These are phyloP conservation scores for Chlorencoelia australis DNA, from an alignment of 2,329 filamentous ascomycete genomes.

Conservation along the genomic window DNA sequence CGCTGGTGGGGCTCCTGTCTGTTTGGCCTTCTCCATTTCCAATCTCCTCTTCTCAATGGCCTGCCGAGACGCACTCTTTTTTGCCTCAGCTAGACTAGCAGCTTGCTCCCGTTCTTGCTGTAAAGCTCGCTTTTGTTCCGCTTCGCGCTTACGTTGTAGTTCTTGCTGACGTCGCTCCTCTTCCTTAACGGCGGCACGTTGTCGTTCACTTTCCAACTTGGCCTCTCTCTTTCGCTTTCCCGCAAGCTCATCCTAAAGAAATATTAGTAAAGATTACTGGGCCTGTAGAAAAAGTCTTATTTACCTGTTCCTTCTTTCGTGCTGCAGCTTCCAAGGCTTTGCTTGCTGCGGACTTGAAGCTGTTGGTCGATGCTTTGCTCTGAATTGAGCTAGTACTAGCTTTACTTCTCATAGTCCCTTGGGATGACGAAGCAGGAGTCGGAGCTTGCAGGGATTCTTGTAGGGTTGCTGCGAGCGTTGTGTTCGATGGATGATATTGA, in stretches of 20 bases:
- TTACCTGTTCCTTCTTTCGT: slow-evolving; percentile 65
- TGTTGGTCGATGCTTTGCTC: slow-evolving; percentile 35
- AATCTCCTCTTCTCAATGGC: slow-evolving; percentile 41
- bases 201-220: slow-evolving; percentile 72
- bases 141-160: slow-evolving; percentile 48
- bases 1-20: slow-evolving; percentile 52
- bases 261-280: slow-evolving; percentile 7
- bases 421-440: slow-evolving; percentile 36
- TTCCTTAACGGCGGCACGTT: slow-evolving; percentile 56
- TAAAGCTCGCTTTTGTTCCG: slow-evolving; percentile 36
- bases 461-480: slow-evolving; percentile 44
- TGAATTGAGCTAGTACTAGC: slow-evolving; percentile 39
- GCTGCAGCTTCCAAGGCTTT: slow-evolving; percentile 68
- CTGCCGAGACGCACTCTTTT: slow-evolving; percentile 53
- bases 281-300: slow-evolving; percentile 3
- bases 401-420: slow-evolving; percentile 46
- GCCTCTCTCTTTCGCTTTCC: slow-evolving; percentile 69
- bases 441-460: slow-evolving; percentile 43
- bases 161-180: slow-evolving; percentile 55
- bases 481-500: slow-evolving; percentile 50
- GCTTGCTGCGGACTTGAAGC: slow-evolving; percentile 56
- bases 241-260: slow-evolving; percentile 59
- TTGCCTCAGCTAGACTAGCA: slow-evolving; percentile 45
- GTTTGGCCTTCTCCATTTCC: slow-evolving; percentile 52
- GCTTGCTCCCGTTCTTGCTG: slow-evolving; percentile 31